Evolutionary conservation across 306 rosid species (phyloP).

Genomic region (Castanea mollissima): DNA sequence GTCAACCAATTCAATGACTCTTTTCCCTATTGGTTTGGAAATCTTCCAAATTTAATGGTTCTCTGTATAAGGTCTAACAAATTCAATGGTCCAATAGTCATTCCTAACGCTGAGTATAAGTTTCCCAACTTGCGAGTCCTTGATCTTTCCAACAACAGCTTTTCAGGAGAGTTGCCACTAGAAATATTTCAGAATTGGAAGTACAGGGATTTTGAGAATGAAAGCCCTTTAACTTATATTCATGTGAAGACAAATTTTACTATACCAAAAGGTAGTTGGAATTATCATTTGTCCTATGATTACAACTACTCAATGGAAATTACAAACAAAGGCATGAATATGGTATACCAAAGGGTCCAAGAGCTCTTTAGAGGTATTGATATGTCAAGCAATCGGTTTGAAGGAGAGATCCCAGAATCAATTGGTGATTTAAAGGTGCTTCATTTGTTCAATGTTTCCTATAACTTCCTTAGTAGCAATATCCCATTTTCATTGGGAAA

Average conservation of each 20-base stretch:
- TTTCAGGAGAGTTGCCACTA: not conserved
- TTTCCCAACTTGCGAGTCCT: not conserved
- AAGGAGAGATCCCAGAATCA: no score
- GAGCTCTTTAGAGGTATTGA: no score
- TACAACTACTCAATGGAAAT: no score
- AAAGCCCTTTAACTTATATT: not conserved
- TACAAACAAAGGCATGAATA: no score
- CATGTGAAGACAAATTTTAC: not conserved
- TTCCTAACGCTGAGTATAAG: not conserved
- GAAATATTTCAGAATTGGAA: not conserved
- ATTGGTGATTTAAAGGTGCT: no score
- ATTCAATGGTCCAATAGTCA: not conserved
- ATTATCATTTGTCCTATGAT: no score
- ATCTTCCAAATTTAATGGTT: not conserved
- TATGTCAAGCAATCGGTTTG: no score
- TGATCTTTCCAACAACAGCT: not conserved
- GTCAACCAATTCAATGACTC: not conserved
- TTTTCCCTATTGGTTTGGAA: not conserved
- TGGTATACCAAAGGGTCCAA: no score
- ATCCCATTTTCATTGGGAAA: no score
- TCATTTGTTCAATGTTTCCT: no score
- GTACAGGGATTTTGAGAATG: not conserved
- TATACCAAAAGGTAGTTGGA: not conserved
- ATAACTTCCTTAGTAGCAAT: no score
- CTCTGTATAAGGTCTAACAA: not conserved